Evolutionary conservation across 305 asterid species (phyloP).

Genomic region (Fraxinus dipetala): DNA sequence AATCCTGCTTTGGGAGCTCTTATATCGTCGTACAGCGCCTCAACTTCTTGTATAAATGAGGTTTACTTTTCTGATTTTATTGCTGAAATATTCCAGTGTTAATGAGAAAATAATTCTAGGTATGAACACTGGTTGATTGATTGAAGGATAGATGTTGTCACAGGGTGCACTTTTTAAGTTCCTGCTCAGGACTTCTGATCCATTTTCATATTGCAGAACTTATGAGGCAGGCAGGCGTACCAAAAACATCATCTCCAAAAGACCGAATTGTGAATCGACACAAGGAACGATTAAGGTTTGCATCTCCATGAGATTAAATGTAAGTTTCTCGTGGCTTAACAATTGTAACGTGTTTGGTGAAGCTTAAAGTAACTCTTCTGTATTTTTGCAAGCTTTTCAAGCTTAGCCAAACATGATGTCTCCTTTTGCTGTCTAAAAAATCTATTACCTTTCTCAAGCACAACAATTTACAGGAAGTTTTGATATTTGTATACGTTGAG

Average conservation of each 20-base stretch:
- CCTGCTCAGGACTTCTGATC: background rate
- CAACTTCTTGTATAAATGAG: background rate
- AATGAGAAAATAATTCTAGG: background rate
- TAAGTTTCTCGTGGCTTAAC: background rate
- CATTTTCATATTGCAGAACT: conserved; percentile 34
- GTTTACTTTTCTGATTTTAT: background rate
- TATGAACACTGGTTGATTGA: background rate
- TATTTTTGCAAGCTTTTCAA: conserved; percentile 5
- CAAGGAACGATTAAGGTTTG: conserved; percentile 34
- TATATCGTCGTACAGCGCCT: background rate
- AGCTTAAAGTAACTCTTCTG: background rate
- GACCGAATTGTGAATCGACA: conserved; percentile 32
- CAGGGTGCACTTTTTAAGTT: background rate
- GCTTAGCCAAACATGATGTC: background rate
- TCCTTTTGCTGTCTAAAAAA: background rate
- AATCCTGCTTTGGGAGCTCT: background rate
- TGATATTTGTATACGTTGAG: conserved; percentile 1
- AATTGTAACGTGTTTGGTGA: background rate
- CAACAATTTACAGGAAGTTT: conserved; percentile 1
- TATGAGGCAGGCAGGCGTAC: conserved; percentile 44
- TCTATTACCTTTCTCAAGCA: conserved; percentile 16
- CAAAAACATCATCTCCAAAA: conserved; percentile 38
- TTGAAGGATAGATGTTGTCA: background rate
- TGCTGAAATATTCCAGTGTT: background rate
- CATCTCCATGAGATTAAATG: conserved; percentile 33